These are phyloP conservation scores for Medicago ruthenica DNA, from an alignment of 306 rosid species.

Conservation along the genomic window DNA sequence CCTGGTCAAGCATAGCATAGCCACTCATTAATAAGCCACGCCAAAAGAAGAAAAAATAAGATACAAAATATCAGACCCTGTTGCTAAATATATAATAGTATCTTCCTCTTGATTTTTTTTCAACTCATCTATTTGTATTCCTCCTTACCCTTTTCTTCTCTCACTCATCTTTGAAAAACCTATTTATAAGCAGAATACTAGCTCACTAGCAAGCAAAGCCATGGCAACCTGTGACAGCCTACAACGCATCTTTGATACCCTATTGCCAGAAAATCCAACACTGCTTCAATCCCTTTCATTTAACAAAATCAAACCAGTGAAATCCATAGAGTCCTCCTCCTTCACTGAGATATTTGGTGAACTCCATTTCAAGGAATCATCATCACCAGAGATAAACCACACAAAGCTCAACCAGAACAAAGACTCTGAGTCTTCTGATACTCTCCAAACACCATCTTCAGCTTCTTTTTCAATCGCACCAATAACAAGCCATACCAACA, in stretches of 20 bases:
- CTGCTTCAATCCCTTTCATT: constrained; percentile 70
- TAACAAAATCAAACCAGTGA: constrained; percentile 62
- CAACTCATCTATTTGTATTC: constrained; percentile 55
- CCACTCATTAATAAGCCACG: constrained; percentile 52
- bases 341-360: constrained; percentile 87
- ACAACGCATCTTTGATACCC: constrained; percentile 71
- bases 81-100: constrained; percentile 52
- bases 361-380: constrained; percentile 73
- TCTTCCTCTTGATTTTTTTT: constrained; percentile 49
- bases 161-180: constrained; percentile 38
- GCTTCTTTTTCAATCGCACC: constrained; percentile 39
- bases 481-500: constrained; percentile 29
- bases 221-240: constrained; percentile 86
- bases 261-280: constrained; percentile 67
- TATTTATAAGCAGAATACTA: constrained; percentile 1
- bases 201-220: constrained; percentile 37
- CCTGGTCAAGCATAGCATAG: constrained; percentile 41
- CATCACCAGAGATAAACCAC: constrained; percentile 32
- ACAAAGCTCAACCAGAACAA: constrained; percentile 14
- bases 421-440: not conserved
- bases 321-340: constrained; percentile 42
- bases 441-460: constrained; percentile 33
- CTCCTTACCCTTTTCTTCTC: constrained; percentile 38
- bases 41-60: not conserved
- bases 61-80: constrained; percentile 38